Base-by-base conservation (phyloP, 2,329 filamentous ascomycete species). In the Epichloe scottii region DNA sequence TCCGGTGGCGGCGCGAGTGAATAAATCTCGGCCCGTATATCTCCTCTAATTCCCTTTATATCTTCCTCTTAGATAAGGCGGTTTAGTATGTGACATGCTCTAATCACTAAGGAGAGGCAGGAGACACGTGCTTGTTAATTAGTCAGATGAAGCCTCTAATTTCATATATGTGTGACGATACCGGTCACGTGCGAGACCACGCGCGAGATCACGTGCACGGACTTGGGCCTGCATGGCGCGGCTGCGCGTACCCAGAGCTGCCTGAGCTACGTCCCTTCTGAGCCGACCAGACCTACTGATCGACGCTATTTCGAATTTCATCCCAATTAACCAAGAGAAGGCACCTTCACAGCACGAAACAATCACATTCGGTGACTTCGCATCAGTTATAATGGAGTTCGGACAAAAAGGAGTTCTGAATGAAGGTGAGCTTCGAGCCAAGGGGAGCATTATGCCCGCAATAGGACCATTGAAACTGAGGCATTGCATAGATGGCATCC, bases 401-500 rank as follows among this genome's bases (percentile, higher is more conserved):
- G 77, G 79, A 54, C 78, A 68, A 55, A 76, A 76, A 59, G 81
- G 81, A 63, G 73, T 74, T 60, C 66, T 85, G 60, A 82, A 78
- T 60, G 79, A 84, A 74, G 81, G 81, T 82, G 68, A 58, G 64
- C 40, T 33, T 33, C 23, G 42, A 38, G 30, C 30, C 45, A 19
- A 21, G 17, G 19, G 26, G 11, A 23, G 30, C 23, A 19, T 14
- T 14, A 14, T 50, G 23, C 34, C 41, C 40, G 17, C 46, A 35
- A 11, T 26, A 7, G 41, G n/a, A 19, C 23, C 19, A 3, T 33
- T 17, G 46, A 48, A 34, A 26, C 46, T 52, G 44, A 46, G n/a
- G 15, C 14, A 19, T 40, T 49, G 49, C 51, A 46, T 63, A 97
- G 93, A 98, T 90, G 93, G 93, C 68, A 97, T 98, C 68, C 93